Evolutionary conservation across 352 stramenopile species (phyloP).

Genomic region (Globisporangium splendens): DNA sequence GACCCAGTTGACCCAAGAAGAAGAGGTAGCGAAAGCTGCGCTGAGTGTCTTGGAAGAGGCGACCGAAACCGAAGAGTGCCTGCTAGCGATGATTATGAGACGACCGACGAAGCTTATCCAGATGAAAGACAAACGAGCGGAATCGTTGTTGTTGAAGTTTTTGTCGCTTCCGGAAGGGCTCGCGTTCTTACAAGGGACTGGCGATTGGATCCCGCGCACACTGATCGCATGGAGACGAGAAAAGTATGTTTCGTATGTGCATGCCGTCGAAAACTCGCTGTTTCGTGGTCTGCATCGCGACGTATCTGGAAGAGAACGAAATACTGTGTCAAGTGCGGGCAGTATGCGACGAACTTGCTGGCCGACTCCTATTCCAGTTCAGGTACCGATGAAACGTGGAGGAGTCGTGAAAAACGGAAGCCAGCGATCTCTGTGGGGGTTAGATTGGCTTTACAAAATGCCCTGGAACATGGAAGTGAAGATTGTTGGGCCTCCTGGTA

Average conservation of each 20-base stretch:
- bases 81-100: conserved; percentile 84
- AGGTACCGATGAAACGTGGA: conserved; percentile 79
- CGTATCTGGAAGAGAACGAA: conserved; percentile 63
- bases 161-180: conserved; percentile 76
- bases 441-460: conserved; percentile 89
- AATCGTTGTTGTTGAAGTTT: conserved; percentile 82
- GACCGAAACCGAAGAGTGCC: conserved; percentile 75
- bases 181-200: conserved; percentile 73
- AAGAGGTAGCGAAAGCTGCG: conserved; percentile 81
- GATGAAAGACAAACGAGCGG: conserved; percentile 73
- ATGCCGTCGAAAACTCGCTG: conserved; percentile 75
- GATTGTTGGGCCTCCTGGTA: conserved; percentile 82
- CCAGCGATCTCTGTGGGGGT: conserved; percentile 71
- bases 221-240: conserved; percentile 72
- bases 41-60: conserved; percentile 86
- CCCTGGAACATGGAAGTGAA: conserved; percentile 92
- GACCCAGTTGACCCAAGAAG: conserved; percentile 82
- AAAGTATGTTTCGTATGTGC: conserved; percentile 85
- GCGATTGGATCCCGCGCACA: conserved; percentile 81
- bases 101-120: conserved; percentile 73
- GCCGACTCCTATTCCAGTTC: conserved; percentile 79
- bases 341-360: conserved; percentile 47
- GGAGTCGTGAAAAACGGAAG: conserved; percentile 58
- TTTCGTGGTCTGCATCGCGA: conserved; percentile 83
- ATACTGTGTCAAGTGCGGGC: conserved; percentile 17